Conservation (phyloP, 2,329 filamentous ascomycete species). For the Fusarium odoratissimum region DNA sequence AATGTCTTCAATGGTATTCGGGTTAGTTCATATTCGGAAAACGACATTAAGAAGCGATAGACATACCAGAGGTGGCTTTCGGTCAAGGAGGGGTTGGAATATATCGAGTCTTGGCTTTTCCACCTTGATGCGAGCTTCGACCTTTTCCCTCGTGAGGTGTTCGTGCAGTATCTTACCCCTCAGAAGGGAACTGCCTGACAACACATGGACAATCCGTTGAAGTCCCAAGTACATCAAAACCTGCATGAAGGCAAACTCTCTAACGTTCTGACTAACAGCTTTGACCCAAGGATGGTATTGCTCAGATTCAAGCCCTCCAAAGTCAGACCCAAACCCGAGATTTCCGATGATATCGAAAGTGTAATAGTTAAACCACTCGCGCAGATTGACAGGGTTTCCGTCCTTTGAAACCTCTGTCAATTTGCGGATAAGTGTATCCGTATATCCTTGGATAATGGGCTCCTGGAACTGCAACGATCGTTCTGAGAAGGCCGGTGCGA, state of each 20-base stretch:
- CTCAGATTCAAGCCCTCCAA: neutral
- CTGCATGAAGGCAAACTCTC: neutral
- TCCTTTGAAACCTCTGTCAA: neutral
- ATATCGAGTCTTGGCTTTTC: neutral
- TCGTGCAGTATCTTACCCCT: neutral
- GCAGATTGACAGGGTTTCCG: neutral
- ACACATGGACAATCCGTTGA: neutral
- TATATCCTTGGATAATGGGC: neutral
- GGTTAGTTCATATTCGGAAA: rapidly evolving
- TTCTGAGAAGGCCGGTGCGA: neutral
- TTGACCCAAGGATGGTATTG: neutral
- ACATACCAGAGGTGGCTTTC: neutral
- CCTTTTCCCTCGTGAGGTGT: neutral
- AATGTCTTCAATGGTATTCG: neutral
- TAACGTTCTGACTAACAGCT: neutral
- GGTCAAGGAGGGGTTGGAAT: neutral
- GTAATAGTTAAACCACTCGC: neutral
- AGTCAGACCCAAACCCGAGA: neutral
- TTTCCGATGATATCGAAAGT: neutral
- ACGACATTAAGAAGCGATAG: rapidly evolving
- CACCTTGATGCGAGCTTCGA: neutral
- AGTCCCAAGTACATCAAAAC: neutral
- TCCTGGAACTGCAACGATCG: neutral
- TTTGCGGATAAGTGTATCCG: neutral
- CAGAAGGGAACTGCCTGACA: neutral